Evolutionary conservation across 2,329 filamentous ascomycete species (phyloP), one percentile per base, ranked within the genome.

Genomic region (Talaromyces islandicus): DNA sequence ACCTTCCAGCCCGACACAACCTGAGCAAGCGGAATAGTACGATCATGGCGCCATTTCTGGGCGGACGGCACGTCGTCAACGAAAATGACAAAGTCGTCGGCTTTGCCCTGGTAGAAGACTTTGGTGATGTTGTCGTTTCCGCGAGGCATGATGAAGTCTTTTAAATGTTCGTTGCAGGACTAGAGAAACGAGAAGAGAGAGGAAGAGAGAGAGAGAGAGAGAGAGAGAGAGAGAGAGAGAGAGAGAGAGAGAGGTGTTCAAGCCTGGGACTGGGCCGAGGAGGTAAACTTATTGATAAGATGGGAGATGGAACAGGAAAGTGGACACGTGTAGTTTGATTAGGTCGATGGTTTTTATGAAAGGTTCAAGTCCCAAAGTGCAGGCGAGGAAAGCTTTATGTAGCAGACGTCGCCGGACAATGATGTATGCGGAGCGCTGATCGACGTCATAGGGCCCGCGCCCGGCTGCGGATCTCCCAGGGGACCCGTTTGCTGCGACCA

Each of bases 1-100:
- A 99, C 82, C 83, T 96, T 90, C 83, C 91, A 97, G 7, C 89
- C 83, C 61, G 88, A 91, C 59, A 97, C 84, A 60, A 99, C 92
- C 70, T 97, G 87, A 1, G 90, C 84, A 54, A 97, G 79, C 41
- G 94, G 89, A 30, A 94, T 80, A 30, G 84, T 87, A 72, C 85
- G 87, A 80, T 97, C 93, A 4, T 73, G 79, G 81, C 87, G 86
- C 93, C 93, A 97, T 75, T 93, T 87, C 76, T 90, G 56, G 24
- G 62, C 58, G 10, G 62, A 27, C 0, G 56, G 11, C n/a, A 59
- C 71, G 63, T 80, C 82, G 57, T 88, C 85, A 61, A 85, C 80
- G 68, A 87, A 86, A 77, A 90, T 78, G 68, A 89, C 78, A 73
- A 88, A 90, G 78, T 89, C 86, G 61, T 90, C 87, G 57, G 79